These are phyloP conservation scores for Tardiomyces depauwii DNA, from an alignment of 1,139 yeast species.

Conservation along the genomic window DNA sequence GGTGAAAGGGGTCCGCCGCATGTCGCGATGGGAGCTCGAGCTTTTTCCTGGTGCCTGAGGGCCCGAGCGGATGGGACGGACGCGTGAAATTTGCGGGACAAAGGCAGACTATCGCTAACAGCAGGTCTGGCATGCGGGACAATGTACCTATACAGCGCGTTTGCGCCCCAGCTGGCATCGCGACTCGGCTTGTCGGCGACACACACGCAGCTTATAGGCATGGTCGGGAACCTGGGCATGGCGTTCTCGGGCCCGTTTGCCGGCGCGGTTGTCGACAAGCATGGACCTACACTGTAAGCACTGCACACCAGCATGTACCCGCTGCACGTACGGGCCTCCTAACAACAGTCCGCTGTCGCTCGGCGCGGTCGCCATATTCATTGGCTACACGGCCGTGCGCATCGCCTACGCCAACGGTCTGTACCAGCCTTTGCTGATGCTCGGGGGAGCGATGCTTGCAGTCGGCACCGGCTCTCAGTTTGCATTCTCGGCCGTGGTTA, in stretches of 20 bases:
- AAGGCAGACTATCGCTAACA: too few relatives aligned
- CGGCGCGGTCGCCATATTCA: slow-evolving; percentile 19
- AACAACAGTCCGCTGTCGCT: too few relatives aligned
- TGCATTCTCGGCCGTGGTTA: slow-evolving; percentile 29
- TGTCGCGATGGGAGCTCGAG: too few relatives aligned
- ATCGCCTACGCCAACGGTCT: slow-evolving; percentile 13
- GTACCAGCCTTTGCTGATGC: slow-evolving; percentile 14
- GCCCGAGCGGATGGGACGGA: too few relatives aligned
- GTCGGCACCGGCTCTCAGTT: slow-evolving; percentile 30
- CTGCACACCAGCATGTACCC: slow-evolving; percentile 35
- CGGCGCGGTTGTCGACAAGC: slow-evolving; percentile 46
- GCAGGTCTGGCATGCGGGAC: slow-evolving; percentile 42
- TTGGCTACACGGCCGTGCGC: slow-evolving; percentile 23
- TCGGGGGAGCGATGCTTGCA: slow-evolving; percentile 21
- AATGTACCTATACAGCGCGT: slow-evolving; percentile 49
- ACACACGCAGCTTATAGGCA: slow-evolving; percentile 44
- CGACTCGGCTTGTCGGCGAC: slow-evolving; percentile 42
- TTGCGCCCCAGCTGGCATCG: slow-evolving; percentile 53
- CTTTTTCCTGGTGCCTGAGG: background rate
- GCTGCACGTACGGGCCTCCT: slow-evolving; percentile 18
- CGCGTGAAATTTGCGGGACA: too few relatives aligned
- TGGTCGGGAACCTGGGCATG: slow-evolving; percentile 49
- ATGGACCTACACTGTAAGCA: slow-evolving; percentile 37
- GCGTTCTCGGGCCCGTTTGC: slow-evolving; percentile 52
- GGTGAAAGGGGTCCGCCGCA: too few relatives aligned